Conservation (phyloP, 352 stramenopile species). For the Pythium folliculosum region DNA sequence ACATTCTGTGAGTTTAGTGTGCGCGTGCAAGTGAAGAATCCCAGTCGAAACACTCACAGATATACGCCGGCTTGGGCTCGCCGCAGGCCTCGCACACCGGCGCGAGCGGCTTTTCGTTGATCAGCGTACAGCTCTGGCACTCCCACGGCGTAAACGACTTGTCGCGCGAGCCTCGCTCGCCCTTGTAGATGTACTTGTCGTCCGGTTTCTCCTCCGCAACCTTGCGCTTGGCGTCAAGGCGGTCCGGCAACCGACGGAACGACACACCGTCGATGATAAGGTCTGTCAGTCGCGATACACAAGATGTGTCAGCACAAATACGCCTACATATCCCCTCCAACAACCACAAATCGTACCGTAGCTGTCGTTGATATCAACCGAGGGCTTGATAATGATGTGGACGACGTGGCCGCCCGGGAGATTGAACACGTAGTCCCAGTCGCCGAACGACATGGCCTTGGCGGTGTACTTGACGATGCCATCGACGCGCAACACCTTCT, state of each 20-base stretch:
- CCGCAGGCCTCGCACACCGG: slow-evolving; percentile 78
- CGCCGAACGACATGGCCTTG: slow-evolving; percentile 73
- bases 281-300: slow-evolving; percentile 35
- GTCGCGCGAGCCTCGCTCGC: slow-evolving; percentile 39
- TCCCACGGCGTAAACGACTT: slow-evolving; percentile 72
- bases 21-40: too few relatives aligned
- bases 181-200: slow-evolving; percentile 50
- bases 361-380: slow-evolving; percentile 85
- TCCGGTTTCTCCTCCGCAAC: slow-evolving; percentile 30
- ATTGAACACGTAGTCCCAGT: slow-evolving; percentile 89
- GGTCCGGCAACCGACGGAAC: slow-evolving; percentile 74
- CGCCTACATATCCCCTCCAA: too few relatives aligned
- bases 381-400: slow-evolving; percentile 86
- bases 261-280: slow-evolving; percentile 82
- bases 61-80: slow-evolving; percentile 58
- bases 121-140: slow-evolving; percentile 69
- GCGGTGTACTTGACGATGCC: slow-evolving; percentile 82
- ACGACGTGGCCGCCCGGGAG: slow-evolving; percentile 75
- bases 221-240: slow-evolving; percentile 37
- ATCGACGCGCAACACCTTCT: slow-evolving; percentile 79
- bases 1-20: neutral
- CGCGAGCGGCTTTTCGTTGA: slow-evolving; percentile 77
- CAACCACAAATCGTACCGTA: too few relatives aligned
- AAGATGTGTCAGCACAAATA: neutral
- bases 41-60: slow-evolving; percentile 56